Evolutionary conservation across 768 basidiomycete genomes (phyloP).

Genomic region (Auricularia auricula-judae): DNA sequence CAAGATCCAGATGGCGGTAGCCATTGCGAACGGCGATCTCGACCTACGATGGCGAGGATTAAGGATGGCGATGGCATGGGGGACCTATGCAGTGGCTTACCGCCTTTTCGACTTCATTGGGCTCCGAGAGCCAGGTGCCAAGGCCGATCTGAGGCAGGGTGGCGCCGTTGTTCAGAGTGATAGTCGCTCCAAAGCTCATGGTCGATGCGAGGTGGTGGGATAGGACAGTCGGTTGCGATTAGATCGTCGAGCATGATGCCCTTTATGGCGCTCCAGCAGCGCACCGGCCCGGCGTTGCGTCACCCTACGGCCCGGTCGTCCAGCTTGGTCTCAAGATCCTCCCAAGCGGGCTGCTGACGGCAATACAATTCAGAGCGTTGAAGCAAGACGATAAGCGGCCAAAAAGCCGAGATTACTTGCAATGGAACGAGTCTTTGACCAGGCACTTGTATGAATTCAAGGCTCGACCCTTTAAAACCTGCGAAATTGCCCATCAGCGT

Average conservation of each 20-base stretch:
- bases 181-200: constrained; percentile 32
- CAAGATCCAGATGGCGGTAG: constrained; percentile 83
- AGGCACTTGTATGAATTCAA: no score
- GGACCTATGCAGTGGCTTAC: constrained; percentile 24
- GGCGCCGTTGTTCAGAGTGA: constrained; percentile 37
- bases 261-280: background rate
- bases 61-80: background rate
- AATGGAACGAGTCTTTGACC: no score
- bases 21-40: constrained; percentile 64
- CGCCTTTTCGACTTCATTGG: constrained; percentile 63
- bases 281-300: background rate
- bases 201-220: constrained; percentile 2
- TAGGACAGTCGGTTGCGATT: background rate
- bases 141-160: constrained; percentile 67
- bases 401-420: no score
- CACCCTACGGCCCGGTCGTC: no score
- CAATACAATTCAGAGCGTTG: no score
- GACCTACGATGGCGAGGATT: constrained; percentile 32
- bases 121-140: constrained; percentile 75
- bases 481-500: no score
- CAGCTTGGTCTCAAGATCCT: no score
- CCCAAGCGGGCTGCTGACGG: no score
- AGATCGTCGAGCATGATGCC: background rate
- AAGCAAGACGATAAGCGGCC: no score
- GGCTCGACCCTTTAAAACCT: no score